A percentile compares a stretch with the other conserved stretches of the same genome.
Evolutionary conservation across 169 alveolate species (phyloP).

Genomic region (Plasmodium fragile): DNA sequence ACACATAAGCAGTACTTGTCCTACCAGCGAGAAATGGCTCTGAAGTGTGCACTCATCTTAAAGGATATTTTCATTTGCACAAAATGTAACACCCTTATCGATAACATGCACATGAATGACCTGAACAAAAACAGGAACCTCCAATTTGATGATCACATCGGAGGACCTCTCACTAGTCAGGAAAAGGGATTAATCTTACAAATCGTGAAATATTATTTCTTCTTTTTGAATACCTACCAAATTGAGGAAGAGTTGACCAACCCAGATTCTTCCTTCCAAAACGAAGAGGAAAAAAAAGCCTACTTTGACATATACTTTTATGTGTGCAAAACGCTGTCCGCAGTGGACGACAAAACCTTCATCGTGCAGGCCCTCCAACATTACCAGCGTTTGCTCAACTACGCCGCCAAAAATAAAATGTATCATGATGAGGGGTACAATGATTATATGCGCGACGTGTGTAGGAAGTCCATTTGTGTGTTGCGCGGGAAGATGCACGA

Average conservation of each 20-base stretch:
- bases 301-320: conserved; percentile 71
- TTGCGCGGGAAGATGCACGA: conserved; percentile 21
- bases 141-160: conserved; percentile 47
- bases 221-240: conserved; percentile 53
- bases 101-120: conserved; percentile 37
- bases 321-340: conserved; percentile 67
- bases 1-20: conserved; percentile 55
- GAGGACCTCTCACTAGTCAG: conserved; percentile 17
- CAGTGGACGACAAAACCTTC: conserved; percentile 48
- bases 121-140: conserved; percentile 10
- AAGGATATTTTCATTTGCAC: conserved; percentile 60
- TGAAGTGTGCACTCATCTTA: conserved; percentile 49
- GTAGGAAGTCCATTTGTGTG: conserved; percentile 45
- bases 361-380: conserved; percentile 33
- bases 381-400: conserved; percentile 34
- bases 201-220: conserved; percentile 28
- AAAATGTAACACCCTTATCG: conserved; percentile 43
- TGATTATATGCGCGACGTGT: conserved; percentile 42
- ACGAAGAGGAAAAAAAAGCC: conserved; percentile 66
- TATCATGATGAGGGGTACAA: conserved; percentile 53
- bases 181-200: conserved; percentile 31
- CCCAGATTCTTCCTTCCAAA: conserved; percentile 19
- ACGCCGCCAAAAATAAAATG: conserved; percentile 64
- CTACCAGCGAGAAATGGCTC: conserved; percentile 34
- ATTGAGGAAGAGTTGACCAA: background rate